Evolutionary conservation across 2,329 filamentous ascomycete genomes (phyloP).

Genomic region (Colletotrichum sp.): DNA sequence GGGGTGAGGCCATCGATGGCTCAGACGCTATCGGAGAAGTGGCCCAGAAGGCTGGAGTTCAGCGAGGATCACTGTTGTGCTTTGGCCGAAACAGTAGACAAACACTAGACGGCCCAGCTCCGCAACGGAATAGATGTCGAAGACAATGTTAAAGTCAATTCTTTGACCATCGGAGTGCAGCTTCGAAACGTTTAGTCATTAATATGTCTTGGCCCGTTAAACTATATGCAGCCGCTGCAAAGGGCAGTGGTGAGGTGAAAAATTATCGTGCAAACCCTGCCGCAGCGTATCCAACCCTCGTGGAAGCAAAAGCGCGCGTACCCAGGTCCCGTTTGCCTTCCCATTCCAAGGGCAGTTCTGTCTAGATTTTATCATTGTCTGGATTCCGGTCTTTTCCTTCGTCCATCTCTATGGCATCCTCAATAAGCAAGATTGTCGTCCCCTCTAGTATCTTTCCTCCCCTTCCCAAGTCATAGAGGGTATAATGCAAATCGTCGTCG

Average conservation of each 20-base stretch:
- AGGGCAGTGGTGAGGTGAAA: background rate
- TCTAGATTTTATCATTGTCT: conserved; percentile 15
- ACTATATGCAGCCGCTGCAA: conserved; percentile 2
- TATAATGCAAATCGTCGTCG: conserved; percentile 20
- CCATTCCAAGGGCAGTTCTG: conserved; percentile 5
- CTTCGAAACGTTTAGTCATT: conserved; percentile 2
- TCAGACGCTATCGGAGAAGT: background rate
- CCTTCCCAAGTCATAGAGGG: conserved; percentile 17
- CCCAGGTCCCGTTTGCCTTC: background rate
- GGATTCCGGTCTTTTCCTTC: background rate
- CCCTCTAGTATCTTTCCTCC: background rate
- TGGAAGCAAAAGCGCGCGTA: conserved; percentile 1
- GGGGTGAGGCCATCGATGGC: background rate
- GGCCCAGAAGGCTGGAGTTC: background rate
- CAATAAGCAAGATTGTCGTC: background rate
- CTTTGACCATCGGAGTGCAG: background rate
- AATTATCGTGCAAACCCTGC: conserved; percentile 6
- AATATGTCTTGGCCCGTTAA: conserved; percentile 2
- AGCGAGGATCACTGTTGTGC: background rate
- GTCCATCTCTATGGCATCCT: background rate
- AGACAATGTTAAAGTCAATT: background rate
- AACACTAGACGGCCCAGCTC: background rate
- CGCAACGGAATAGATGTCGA: background rate
- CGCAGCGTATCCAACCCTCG: conserved; percentile 8
- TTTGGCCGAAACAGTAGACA: background rate